Conservation (phyloP, 768 basidiomycete genomes). For the Russula foetens region DNA sequence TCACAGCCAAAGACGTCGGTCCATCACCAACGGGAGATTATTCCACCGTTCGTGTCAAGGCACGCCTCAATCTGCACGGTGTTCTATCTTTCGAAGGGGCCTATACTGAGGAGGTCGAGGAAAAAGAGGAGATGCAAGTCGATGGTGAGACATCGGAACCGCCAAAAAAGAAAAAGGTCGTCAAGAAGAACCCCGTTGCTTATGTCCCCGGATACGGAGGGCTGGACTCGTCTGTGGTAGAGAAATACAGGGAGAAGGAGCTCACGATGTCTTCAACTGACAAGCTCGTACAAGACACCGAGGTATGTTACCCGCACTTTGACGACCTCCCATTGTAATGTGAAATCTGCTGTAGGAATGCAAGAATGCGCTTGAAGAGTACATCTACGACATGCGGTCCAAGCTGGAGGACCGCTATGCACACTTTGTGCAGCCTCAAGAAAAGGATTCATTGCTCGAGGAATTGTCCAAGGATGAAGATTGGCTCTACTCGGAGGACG, state of each 20-base stretch:
- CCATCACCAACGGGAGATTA: conserved; percentile 61
- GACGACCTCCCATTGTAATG: not conserved
- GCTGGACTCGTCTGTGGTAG: conserved; percentile 55
- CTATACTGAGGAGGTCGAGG: conserved; percentile 78
- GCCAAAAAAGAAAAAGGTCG: conserved; percentile 81
- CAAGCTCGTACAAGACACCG: conserved; percentile 96
- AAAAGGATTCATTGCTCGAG: conserved; percentile 69
- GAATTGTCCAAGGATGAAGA: conserved; percentile 79
- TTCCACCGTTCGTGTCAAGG: conserved; percentile 84
- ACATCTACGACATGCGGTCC: conserved; percentile 90
- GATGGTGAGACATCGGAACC: conserved; percentile 39
- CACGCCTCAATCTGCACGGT: conserved; percentile 79
- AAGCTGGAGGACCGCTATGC: conserved; percentile 89
- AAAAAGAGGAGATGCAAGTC: conserved; percentile 62
- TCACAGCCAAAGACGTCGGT: conserved; percentile 77
- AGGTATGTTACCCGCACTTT: conserved; percentile 43
- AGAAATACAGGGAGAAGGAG: conserved; percentile 72
- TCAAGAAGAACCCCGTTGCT: conserved; percentile 76
- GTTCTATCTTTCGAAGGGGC: conserved; percentile 79
- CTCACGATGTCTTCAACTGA: conserved; percentile 83
- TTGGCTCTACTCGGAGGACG: conserved; percentile 95
- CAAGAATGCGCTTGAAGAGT: conserved; percentile 98
- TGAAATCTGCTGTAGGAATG: conserved; percentile 53
- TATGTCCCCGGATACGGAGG: conserved; percentile 59
- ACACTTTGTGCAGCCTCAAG: conserved; percentile 58